Evolutionary conservation across 1,284 basidiomycete genomes (phyloP).

Genomic region (Rhodotorula mucilaginosa): DNA sequence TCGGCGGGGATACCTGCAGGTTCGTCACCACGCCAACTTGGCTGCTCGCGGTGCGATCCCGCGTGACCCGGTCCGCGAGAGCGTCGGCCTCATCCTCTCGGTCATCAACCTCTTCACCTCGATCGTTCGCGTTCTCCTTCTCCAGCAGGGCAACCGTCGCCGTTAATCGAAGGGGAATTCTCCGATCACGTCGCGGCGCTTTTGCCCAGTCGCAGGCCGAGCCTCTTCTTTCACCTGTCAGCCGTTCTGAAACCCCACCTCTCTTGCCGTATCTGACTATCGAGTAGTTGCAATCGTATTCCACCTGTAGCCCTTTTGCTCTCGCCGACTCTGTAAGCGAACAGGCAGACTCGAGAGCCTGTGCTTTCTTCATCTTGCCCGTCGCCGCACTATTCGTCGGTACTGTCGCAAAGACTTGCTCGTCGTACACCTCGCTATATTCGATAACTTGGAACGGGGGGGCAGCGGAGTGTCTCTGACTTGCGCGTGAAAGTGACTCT

Average conservation of each 20-base stretch:
- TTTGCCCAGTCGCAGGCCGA: neutral
- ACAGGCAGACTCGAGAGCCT: neutral
- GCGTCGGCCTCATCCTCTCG: constrained; percentile 58
- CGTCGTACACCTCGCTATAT: too few species aligned
- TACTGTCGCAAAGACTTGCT: too few species aligned
- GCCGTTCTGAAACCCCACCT: too few species aligned
- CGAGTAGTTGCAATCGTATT: too few species aligned
- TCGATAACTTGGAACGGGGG: too few species aligned
- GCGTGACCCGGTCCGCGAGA: constrained; percentile 74
- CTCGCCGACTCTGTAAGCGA: too few species aligned
- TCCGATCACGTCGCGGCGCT: neutral
- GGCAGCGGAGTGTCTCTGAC: too few species aligned
- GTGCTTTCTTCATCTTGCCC: neutral
- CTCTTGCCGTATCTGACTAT: neutral
- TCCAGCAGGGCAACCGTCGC: constrained; percentile 48
- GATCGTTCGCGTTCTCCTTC: constrained; percentile 58
- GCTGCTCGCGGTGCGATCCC: constrained; percentile 66
- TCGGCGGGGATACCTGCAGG: constrained; percentile 58
- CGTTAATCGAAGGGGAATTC: neutral
- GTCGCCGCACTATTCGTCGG: neutral
- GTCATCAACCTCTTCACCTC: constrained; percentile 63
- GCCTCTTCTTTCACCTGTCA: too few species aligned
- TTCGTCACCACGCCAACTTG: constrained; percentile 71
- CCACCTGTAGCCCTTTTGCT: too few species aligned
- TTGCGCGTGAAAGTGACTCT: too few species aligned